Evolutionary conservation across 192 early-diverging fungal species (phyloP).

Genomic region (Phlyctochytrium planicorne): DNA sequence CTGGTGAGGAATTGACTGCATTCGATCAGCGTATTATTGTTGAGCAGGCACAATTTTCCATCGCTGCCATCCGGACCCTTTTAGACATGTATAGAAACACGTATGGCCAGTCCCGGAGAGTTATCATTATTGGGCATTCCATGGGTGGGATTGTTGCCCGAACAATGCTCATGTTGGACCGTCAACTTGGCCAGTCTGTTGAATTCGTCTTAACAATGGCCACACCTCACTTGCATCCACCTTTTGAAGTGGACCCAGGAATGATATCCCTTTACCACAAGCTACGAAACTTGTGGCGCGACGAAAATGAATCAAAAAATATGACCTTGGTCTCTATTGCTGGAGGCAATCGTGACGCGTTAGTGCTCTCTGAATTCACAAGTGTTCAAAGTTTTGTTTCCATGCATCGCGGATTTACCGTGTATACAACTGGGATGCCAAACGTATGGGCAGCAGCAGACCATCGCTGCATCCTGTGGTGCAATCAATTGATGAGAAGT

Average conservation of each 20-base stretch:
- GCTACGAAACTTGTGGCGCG: conserved; percentile 70
- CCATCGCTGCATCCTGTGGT: conserved; percentile 91
- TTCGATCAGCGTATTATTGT: conserved; percentile 76
- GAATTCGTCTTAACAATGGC: conserved; percentile 86
- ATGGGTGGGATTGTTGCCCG: conserved; percentile 98
- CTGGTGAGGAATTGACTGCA: conserved; percentile 92
- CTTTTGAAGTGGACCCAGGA: conserved; percentile 64
- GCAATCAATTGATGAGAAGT: conserved; percentile 70
- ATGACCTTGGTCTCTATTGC: conserved; percentile 83
- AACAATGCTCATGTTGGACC: conserved; percentile 68
- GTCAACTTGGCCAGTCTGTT: conserved; percentile 70
- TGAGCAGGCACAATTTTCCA: conserved; percentile 79
- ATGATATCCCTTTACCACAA: conserved; percentile 63
- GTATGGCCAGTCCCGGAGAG: conserved; percentile 53
- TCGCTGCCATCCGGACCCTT: conserved; percentile 43
- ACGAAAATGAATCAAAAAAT: conserved; percentile 19
- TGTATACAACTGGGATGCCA: conserved; percentile 75
- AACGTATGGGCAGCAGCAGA: conserved; percentile 87
- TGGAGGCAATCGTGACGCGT: conserved; percentile 85
- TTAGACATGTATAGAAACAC: conserved; percentile 25
- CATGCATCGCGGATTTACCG: conserved; percentile 69
- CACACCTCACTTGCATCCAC: conserved; percentile 84
- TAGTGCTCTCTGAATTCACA: conserved; percentile 75
- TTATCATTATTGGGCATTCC: conserved; percentile 87
- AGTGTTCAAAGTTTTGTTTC: conserved; percentile 69